Conservation (phyloP, 2,329 filamentous ascomycete species). For the Epichloe baconii region DNA sequence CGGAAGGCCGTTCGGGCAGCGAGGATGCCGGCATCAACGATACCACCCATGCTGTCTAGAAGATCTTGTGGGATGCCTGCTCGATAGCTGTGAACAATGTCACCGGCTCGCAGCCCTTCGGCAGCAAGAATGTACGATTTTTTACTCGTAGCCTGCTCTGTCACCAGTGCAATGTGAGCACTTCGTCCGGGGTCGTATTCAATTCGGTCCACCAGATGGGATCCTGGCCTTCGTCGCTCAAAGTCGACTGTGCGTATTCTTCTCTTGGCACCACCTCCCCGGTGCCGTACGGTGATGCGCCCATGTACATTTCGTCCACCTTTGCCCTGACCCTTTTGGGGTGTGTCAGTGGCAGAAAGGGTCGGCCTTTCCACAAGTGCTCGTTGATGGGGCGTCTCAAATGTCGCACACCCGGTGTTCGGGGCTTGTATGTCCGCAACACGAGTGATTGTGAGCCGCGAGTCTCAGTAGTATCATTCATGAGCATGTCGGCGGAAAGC, state of each 20-base stretch:
- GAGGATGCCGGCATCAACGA: conserved; percentile 87
- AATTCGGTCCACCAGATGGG: conserved; percentile 82
- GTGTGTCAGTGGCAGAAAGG: conserved; percentile 70
- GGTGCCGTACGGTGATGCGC: conserved; percentile 76
- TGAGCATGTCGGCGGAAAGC: conserved; percentile 11
- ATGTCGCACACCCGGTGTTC: conserved; percentile 86
- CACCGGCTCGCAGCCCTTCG: conserved; percentile 84
- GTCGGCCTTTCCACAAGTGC: conserved; percentile 89
- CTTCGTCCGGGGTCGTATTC: conserved; percentile 92
- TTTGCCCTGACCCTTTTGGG: conserved; percentile 87
- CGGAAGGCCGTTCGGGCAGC: conserved; percentile 88
- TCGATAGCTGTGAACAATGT: conserved; percentile 84
- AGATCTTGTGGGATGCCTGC: conserved; percentile 78
- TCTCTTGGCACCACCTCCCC: conserved; percentile 82
- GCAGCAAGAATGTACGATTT: conserved; percentile 92
- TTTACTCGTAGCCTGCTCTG: conserved; percentile 55
- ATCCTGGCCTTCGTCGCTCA: conserved; percentile 60
- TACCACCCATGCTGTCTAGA: conserved; percentile 81
- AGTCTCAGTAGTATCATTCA: conserved; percentile 9
- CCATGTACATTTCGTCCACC: conserved; percentile 87
- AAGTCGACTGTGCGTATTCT: conserved; percentile 91
- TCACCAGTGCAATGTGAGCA: conserved; percentile 83
- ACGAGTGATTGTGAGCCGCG: conserved; percentile 25
- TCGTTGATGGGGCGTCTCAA: conserved; percentile 87
- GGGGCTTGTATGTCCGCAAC: conserved; percentile 81